Base-by-base conservation (phyloP, 805 yeast species). In the Torulaspora quercuum region DNA sequence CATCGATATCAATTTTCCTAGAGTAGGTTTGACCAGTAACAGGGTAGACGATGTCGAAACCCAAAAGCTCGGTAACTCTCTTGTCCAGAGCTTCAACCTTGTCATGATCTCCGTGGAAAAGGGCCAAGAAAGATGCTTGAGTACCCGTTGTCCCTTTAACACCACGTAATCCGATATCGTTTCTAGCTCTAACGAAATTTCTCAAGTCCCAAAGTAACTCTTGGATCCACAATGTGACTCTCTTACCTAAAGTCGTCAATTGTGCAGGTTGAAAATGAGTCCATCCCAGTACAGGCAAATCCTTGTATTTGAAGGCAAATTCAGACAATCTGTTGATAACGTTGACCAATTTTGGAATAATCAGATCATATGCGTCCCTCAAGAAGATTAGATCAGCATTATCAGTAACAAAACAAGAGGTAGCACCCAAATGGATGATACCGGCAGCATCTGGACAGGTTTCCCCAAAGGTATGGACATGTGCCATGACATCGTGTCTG, bases 191-290 rank as follows among this genome's bases (percentile, higher is more conserved):
- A 50, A 75, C 81, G 70, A 92, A 76, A 70, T 92, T 92, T 69
- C 98, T 79, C 65, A 92, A 76, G 68, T 92, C 98, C 98, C 97
- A 92, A 55, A 92, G 73, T 55, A 92, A 72, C 67, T 92, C 98
- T 73, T 92, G 98, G 53, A 92, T 72, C 98, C 98, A 92, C 59
- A 92, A 72, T 29, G 97, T 88, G 39, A 95, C 94, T 69, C 98
- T 82, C 73, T 92, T 92, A 64, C 98, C 98, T 46, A 92, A 95
- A 21, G 98, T 92, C 50, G 97, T 90, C 63, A 92, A 78, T 71
- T 92, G 98, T 36, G 98, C 98, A 10, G 98, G 98, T 72, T 92
- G 98, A 78, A 92, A 92, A 67, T 92, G 98, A 40, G 98, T 92
- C 97, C 97, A 92, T 22, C 98, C 98, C 49, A 92, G 75, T 28